A percentile compares a stretch with the other conserved stretches of the same genome.
Evolutionary conservation across 768 basidiomycete species (phyloP).

Genomic region (Trametes cubensis): DNA sequence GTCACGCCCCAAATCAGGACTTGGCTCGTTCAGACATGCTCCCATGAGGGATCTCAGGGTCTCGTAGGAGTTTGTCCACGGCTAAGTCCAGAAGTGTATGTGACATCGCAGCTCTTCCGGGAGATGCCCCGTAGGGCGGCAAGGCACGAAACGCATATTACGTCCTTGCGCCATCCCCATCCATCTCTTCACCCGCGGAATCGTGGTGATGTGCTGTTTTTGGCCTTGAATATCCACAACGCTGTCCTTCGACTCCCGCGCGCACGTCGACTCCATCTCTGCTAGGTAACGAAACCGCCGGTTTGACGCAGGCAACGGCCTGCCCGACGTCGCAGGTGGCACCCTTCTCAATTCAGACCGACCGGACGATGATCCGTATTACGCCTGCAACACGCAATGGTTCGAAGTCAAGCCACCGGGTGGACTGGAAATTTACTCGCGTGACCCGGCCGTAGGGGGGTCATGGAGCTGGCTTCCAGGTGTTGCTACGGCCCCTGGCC

Average conservation of each 20-base stretch:
- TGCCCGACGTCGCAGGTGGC: background rate
- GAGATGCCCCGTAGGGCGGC: background rate
- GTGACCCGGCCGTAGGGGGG: slow-evolving; percentile 6
- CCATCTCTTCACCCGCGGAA: background rate
- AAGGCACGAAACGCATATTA: slow-evolving; percentile 13
- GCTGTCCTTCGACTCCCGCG: slow-evolving; percentile 7
- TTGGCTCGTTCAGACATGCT: background rate
- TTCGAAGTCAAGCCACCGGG: background rate
- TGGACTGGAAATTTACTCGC: background rate
- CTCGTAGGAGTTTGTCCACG: background rate
- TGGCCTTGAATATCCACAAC: background rate
- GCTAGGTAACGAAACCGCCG: background rate
- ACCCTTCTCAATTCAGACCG: background rate
- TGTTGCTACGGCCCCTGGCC: background rate
- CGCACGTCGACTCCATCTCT: background rate
- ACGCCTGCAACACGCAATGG: background rate
- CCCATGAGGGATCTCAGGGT: background rate
- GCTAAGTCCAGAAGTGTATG: background rate
- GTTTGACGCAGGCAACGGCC: background rate
- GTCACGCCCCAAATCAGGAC: slow-evolving; percentile 16
- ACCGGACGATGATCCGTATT: slow-evolving; percentile 16
- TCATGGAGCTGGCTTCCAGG: slow-evolving; percentile 2
- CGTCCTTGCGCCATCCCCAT: slow-evolving; percentile 12
- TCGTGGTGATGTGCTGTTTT: background rate
- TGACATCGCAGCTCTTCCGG: slow-evolving; percentile 2